phyloP scores from a whole-genome alignment of 768 basidiomycete genomes.

The Crepidotus variabilis region DNA sequence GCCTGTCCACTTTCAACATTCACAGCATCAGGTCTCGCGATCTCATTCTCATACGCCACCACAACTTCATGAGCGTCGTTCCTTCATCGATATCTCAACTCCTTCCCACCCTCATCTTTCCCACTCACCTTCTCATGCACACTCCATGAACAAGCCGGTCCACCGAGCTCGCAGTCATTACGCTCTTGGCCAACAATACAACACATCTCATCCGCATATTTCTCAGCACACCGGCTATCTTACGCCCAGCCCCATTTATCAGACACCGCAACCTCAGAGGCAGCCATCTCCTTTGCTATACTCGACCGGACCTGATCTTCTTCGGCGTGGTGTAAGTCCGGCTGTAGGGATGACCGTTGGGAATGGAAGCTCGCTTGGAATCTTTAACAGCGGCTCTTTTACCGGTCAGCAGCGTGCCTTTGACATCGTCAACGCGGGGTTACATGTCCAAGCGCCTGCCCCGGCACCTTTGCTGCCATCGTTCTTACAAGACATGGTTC shows the following conservation, averaged over 20 bases:
- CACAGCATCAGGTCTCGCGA: slow-evolving; percentile 22
- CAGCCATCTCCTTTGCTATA: slow-evolving; percentile 34
- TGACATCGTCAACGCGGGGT: slow-evolving; percentile 1
- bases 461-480: slow-evolving; percentile 65
- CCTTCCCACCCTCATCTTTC: slow-evolving; percentile 19
- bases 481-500: slow-evolving; percentile 72
- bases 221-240: slow-evolving; percentile 12
- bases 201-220: slow-evolving; percentile 4
- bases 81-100: slow-evolving; percentile 31
- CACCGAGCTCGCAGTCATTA: slow-evolving; percentile 52
- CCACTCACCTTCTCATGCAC: background rate
- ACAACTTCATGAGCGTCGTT: slow-evolving; percentile 30
- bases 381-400: background rate
- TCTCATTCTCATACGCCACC: slow-evolving; percentile 46
- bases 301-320: slow-evolving; percentile 31
- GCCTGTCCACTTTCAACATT: slow-evolving; percentile 6
- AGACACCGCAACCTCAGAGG: slow-evolving; percentile 38
- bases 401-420: slow-evolving; percentile 5
- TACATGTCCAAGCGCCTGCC: slow-evolving; percentile 24
- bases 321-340: background rate
- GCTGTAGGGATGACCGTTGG: background rate
- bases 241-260: slow-evolving; percentile 58
- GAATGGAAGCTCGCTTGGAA: background rate
- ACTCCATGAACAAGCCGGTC: slow-evolving; percentile 25
- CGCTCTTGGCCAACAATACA: slow-evolving; percentile 43